These are phyloP conservation scores for Vitis rupestris DNA, from an alignment of 164 flowering plant genomes.

Conservation along the genomic window DNA sequence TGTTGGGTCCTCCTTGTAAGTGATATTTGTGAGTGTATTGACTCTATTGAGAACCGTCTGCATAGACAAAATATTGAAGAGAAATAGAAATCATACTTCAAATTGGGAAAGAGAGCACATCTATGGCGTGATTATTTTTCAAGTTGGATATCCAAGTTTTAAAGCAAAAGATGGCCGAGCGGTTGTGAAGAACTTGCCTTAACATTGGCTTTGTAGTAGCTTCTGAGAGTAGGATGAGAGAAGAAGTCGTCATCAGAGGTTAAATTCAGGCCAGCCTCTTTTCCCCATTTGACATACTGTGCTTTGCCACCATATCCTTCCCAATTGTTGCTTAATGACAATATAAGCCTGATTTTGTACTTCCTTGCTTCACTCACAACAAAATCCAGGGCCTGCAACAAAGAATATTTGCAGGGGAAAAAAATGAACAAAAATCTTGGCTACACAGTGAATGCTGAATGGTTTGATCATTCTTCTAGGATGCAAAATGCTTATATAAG, in stretches of 20 bases:
- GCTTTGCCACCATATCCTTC: conserved; percentile 90
- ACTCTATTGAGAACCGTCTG: conserved; percentile 80
- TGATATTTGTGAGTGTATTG: conserved; percentile 74
- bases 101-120: no score
- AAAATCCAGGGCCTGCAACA: conserved; percentile 81
- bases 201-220: conserved; percentile 82
- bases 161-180: no score
- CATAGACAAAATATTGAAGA: conserved; percentile 7
- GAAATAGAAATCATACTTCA: background rate
- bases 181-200: conserved; percentile 40
- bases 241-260: conserved; percentile 89
- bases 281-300: conserved; percentile 95
- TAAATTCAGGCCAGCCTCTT: conserved; percentile 74
- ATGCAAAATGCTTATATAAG: no score
- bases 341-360: conserved; percentile 81
- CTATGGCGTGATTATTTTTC: no score
- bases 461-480: no score
- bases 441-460: background rate
- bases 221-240: conserved; percentile 65
- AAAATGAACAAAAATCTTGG: no score
- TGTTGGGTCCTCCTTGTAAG: conserved; percentile 94
- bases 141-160: no score
- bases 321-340: conserved; percentile 83
- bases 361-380: conserved; percentile 92
- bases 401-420: no score